Evolutionary conservation across 192 early-diverging fungal genomes (phyloP).

Genomic region (Podila clonocystis): DNA sequence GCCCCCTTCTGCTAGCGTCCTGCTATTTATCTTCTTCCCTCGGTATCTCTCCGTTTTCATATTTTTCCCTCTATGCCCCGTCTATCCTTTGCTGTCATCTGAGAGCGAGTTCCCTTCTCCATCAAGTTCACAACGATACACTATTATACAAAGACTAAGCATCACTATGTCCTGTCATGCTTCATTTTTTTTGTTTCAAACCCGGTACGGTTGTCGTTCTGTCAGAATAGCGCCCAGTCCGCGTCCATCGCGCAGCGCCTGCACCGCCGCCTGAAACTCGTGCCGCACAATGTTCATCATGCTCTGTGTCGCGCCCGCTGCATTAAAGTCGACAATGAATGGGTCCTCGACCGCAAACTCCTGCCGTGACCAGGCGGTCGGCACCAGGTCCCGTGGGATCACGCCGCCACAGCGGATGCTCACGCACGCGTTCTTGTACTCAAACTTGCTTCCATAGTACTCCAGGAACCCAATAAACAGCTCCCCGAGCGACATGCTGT

Average conservation of each 20-base stretch:
- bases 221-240: constrained; percentile 40
- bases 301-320: constrained; percentile 20
- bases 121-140: too few species aligned
- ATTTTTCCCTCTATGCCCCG: too few species aligned
- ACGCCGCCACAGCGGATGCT: constrained; percentile 41
- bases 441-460: constrained; percentile 45
- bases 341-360: constrained; percentile 48
- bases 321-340: constrained; percentile 37
- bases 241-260: constrained; percentile 36
- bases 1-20: too few species aligned
- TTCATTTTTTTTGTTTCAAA: too few species aligned
- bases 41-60: too few species aligned
- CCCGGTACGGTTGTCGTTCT: constrained; percentile 13
- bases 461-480: constrained; percentile 47
- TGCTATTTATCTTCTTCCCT: too few species aligned
- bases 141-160: too few species aligned
- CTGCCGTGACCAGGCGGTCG: constrained; percentile 14
- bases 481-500: constrained; percentile 44
- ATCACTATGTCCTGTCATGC: too few species aligned
- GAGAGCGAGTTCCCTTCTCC: too few species aligned
- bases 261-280: constrained; percentile 46
- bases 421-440: constrained; percentile 36
- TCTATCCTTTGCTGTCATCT: too few species aligned
- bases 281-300: constrained; percentile 50
- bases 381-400: constrained; percentile 18